Evolutionary conservation across 1,284 basidiomycete species (phyloP).

Genomic region (Ustilago bromivora): DNA sequence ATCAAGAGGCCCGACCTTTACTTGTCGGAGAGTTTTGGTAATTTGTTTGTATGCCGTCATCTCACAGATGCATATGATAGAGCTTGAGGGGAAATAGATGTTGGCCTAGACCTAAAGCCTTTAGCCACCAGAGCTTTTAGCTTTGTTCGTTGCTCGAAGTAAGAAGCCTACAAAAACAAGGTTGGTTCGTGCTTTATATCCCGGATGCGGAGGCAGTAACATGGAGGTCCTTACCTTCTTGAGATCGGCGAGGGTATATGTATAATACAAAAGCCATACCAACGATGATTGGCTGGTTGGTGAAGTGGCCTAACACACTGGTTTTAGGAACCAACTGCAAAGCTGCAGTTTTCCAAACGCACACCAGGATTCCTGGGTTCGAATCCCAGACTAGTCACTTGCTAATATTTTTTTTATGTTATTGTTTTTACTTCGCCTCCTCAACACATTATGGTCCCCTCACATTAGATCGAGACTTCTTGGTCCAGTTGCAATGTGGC

Average conservation of each 20-base stretch:
- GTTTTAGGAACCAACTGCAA: constrained; percentile 41
- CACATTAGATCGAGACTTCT: no score
- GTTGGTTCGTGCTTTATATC: background rate
- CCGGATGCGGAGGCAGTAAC: constrained; percentile 7
- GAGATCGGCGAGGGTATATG: background rate
- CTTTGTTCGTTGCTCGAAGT: background rate
- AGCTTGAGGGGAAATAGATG: no score
- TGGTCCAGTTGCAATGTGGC: no score
- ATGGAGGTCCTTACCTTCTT: background rate
- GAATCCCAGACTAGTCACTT: constrained; percentile 55
- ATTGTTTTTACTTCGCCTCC: constrained; percentile 7
- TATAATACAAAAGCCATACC: background rate
- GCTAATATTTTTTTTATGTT: background rate
- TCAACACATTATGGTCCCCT: background rate
- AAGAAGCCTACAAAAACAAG: background rate
- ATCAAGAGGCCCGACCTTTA: background rate
- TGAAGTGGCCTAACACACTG: constrained; percentile 57
- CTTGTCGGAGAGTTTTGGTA: no score
- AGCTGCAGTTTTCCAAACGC: background rate
- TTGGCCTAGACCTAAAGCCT: no score
- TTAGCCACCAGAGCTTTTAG: no score
- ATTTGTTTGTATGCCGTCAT: no score
- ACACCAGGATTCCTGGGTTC: constrained; percentile 58
- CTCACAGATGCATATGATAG: no score
- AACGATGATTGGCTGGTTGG: constrained; percentile 46